Evolutionary conservation across 2,329 filamentous ascomycete species (phyloP).

Genomic region (Venturia aucupariae): DNA sequence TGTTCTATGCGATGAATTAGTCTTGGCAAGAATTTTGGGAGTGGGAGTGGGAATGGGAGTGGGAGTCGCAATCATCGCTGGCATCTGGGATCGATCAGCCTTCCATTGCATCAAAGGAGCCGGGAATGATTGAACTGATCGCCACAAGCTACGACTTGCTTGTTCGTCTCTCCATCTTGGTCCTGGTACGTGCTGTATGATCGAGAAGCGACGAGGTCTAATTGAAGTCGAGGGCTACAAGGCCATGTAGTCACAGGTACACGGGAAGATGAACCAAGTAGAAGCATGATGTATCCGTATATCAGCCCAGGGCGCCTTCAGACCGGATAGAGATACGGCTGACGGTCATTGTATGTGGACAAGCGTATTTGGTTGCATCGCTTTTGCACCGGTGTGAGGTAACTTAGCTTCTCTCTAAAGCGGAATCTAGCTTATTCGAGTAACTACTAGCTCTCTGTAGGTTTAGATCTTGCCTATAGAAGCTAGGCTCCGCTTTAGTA

Average conservation of each 20-base stretch:
- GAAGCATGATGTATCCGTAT: too few relatives aligned
- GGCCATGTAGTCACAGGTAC: not conserved
- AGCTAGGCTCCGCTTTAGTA: too few relatives aligned
- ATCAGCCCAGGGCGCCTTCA: not conserved
- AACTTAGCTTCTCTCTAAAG: too few relatives aligned
- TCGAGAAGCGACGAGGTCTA: not conserved
- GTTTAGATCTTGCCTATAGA: too few relatives aligned
- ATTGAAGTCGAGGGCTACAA: not conserved
- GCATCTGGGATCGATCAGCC: not conserved
- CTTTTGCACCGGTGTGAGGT: too few relatives aligned
- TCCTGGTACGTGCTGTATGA: not conserved
- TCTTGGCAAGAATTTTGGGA: not conserved
- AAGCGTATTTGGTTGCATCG: not conserved
- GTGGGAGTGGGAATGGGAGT: too few relatives aligned
- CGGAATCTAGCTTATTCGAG: too few relatives aligned
- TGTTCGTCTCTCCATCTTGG: not conserved
- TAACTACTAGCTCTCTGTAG: too few relatives aligned
- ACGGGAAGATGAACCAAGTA: not conserved
- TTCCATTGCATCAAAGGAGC: not conserved
- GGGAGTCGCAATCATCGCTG: not conserved
- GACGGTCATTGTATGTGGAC: not conserved
- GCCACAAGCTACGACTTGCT: not conserved
- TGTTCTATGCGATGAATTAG: not conserved
- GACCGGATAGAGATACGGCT: not conserved
- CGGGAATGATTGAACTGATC: not conserved